These are phyloP conservation scores for Pythium volutum DNA, from an alignment of 352 stramenopile genomes.

Conservation along the genomic window DNA sequence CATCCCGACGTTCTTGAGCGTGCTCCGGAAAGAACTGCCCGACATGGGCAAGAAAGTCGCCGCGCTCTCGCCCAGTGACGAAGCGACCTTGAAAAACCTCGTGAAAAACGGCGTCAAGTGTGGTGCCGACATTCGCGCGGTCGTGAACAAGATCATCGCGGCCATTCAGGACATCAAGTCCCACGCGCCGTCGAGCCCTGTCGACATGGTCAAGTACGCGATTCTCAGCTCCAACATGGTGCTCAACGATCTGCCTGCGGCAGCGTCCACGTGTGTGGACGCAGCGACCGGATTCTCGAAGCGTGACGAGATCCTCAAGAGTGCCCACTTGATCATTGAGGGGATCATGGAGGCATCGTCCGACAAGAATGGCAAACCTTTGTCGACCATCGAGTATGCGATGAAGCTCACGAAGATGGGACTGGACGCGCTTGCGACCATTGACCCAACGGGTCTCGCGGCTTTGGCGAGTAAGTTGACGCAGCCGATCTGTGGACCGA, in stretches of 20 bases:
- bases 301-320: slow-evolving; percentile 43
- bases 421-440: slow-evolving; percentile 40
- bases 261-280: slow-evolving; percentile 43
- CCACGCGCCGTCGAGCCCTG: background rate
- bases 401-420: slow-evolving; percentile 42
- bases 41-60: background rate
- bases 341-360: slow-evolving; percentile 42
- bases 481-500: slow-evolving; percentile 53
- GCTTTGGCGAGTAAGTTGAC: slow-evolving; percentile 39
- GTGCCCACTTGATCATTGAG: slow-evolving; percentile 46
- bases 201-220: slow-evolving; percentile 30
- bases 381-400: slow-evolving; percentile 37
- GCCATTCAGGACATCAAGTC: slow-evolving; percentile 18
- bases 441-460: slow-evolving; percentile 45
- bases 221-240: slow-evolving; percentile 44
- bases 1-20: slow-evolving; percentile 10
- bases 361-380: slow-evolving; percentile 36
- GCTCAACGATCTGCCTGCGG: slow-evolving; percentile 40
- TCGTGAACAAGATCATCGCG: slow-evolving; percentile 28
- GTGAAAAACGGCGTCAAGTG: slow-evolving; percentile 16
- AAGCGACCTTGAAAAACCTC: slow-evolving; percentile 10
- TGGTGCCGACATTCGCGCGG: slow-evolving; percentile 25
- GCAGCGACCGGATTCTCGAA: slow-evolving; percentile 10
- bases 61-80: background rate
- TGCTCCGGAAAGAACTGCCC: background rate